Evolutionary conservation across 2,329 filamentous ascomycete species (phyloP), one percentile per base, ranked within the genome.

Genomic region (Chaetomiaceae sp.): DNA sequence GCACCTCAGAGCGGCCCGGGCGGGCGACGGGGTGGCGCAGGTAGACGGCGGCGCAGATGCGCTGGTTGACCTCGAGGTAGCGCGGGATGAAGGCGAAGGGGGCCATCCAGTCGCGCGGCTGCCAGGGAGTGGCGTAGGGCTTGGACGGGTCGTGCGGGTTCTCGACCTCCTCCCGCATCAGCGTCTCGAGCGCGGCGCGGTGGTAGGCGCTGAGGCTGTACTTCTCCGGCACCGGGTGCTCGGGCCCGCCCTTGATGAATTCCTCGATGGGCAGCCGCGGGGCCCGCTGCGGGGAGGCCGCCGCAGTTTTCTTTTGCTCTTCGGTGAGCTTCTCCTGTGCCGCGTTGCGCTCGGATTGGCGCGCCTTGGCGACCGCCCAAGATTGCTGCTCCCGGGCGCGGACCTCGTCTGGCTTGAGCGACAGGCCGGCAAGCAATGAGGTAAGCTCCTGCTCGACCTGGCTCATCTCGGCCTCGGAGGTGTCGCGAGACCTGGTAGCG

Each of bases 1-100:
- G 91, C 50, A 91, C 84, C 66, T 91, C 93, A 4, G 86, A 83
- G 55, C 79, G 60, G 10, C 90, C 89, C 3, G 84, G 84, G 50
- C 90, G 77, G 20, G 88, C 93, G 35, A 97, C 91, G 0, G 93
- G 93, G 71, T 98, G 91, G 48, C 93, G 79, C 52, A 98, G 71
- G 66, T 98, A 98, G 33, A 98, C 89, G 10, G 93, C 93, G 1
- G 90, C 84, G 68, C 93, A 98, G 59, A 97, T 86, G 62, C 90
- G 94, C 67, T 95, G 93, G 73, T 97, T 96, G 58, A 98, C 93
- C 70, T 98, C 94, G 50, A 98, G 79, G 66, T 97, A 98, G 44
- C 86, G 75, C 10, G 93, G 93, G 56, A 98, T 89, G 67, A 95
- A 96, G 19, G 90, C 89, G 67, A 98, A 98, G 0, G 90, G 83